phyloP scores from a whole-genome alignment of 768 basidiomycete species.

The Neoboletus brunneissimus region DNA sequence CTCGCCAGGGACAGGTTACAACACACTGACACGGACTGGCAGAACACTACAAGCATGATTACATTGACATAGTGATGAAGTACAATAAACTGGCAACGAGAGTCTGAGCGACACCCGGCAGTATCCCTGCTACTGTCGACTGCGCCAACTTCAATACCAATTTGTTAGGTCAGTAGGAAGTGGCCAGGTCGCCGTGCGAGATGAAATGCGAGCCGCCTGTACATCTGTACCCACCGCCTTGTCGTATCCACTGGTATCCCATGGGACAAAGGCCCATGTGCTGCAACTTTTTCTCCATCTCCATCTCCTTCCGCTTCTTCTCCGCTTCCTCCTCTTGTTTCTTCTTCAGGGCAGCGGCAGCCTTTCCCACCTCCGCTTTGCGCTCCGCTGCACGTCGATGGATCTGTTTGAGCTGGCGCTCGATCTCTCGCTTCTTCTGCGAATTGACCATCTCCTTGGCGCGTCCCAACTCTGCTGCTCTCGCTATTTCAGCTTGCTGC shows the following conservation, averaged over 20 bases:
- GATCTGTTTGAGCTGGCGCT: background rate
- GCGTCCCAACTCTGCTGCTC: background rate
- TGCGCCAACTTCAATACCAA: too few species aligned
- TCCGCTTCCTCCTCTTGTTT: background rate
- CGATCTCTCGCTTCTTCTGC: background rate
- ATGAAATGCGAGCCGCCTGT: background rate
- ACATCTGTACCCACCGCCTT: background rate
- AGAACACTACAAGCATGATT: too few species aligned
- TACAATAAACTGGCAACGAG: too few species aligned
- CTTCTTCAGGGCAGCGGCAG: background rate
- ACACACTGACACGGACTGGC: too few species aligned
- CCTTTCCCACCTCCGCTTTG: background rate
- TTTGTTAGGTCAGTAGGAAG: too few species aligned
- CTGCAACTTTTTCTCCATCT: background rate
- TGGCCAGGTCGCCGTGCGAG: background rate
- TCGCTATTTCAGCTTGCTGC: background rate
- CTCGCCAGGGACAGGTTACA: too few species aligned
- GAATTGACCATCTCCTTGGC: background rate
- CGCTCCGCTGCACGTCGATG: background rate
- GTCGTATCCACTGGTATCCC: background rate
- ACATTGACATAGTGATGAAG: too few species aligned
- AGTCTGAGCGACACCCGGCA: too few species aligned
- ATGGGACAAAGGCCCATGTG: background rate
- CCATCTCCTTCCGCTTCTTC: background rate
- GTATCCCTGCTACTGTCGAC: too few species aligned